A percentile compares a stretch with the other conserved stretches of the same genome.
Conservation (phyloP, 2,329 filamentous ascomycete species). For the Colletotrichum trifolii region DNA sequence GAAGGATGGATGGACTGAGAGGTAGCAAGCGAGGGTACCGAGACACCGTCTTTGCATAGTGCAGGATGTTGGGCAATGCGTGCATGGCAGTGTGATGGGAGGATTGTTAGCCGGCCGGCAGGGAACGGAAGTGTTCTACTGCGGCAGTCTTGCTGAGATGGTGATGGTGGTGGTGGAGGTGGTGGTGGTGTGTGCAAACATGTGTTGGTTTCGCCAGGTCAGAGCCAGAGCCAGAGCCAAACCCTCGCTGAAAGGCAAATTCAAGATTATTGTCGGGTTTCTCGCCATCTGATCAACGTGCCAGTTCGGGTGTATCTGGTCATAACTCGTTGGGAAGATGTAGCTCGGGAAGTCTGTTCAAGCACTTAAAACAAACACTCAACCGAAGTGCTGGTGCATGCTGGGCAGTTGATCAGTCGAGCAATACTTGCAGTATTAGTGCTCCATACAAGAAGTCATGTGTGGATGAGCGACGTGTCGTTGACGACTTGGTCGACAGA, state of each 20-base stretch:
- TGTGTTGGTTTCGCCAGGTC: background rate
- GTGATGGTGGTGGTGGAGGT: no score
- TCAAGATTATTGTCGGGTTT: conserved; percentile 8
- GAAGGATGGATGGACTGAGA: conserved; percentile 5
- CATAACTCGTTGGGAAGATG: conserved; percentile 4
- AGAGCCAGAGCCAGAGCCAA: no score
- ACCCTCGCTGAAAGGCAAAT: background rate
- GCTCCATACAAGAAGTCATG: no score
- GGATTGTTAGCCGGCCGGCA: background rate
- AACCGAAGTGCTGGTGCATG: no score
- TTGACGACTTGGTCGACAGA: no score
- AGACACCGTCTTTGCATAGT: conserved; percentile 4
- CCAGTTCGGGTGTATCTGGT: no score
- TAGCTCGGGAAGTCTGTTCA: conserved; percentile 21
- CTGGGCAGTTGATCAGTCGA: no score
- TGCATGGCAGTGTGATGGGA: background rate
- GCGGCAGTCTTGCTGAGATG: no score
- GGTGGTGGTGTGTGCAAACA: background rate
- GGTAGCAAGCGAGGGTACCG: conserved; percentile 3
- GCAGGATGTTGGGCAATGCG: background rate
- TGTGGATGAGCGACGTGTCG: no score
- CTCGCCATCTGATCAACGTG: conserved; percentile 29
- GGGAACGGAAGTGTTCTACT: background rate
- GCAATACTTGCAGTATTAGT: no score
- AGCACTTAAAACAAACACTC: background rate